phyloP scores from a whole-genome alignment of 257 asterid genomes.

The Lycium ferocissimum region DNA sequence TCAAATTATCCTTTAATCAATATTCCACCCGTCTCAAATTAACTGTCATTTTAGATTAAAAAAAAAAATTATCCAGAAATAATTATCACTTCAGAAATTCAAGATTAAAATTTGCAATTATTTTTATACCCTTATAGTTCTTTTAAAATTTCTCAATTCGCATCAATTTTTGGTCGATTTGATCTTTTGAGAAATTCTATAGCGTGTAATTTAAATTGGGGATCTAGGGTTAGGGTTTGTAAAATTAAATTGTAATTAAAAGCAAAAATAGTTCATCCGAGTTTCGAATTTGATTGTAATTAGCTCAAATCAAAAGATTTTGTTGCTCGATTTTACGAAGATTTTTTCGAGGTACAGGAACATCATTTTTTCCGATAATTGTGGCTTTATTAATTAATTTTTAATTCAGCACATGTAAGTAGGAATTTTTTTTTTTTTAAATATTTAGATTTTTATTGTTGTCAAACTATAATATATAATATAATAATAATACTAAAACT shows the following conservation, averaged over 20 bases:
- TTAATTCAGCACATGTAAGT: neutral
- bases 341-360: slow-evolving; percentile 12
- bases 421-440: too few relatives aligned
- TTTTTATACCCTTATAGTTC: too few relatives aligned
- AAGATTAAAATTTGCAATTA: too few relatives aligned
- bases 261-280: neutral
- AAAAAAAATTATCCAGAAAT: too few relatives aligned
- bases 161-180: slow-evolving; percentile 16
- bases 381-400: neutral
- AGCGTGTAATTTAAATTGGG: neutral
- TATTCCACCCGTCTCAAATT: too few relatives aligned
- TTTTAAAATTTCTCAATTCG: too few relatives aligned
- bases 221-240: slow-evolving; percentile 33
- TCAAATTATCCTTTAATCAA: too few relatives aligned
- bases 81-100: too few relatives aligned
- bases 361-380: neutral
- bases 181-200: neutral
- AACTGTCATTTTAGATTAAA: too few relatives aligned
- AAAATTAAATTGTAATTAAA: neutral
- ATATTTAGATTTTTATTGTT: neutral
- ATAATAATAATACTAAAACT: neutral
- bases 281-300: neutral
- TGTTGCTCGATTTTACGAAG: slow-evolving; percentile 20
- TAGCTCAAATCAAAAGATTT: slow-evolving; percentile 17
- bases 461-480: too few relatives aligned